Conservation (phyloP, 2,329 filamentous ascomycete genomes). For the Epicoccum sorghinum region DNA sequence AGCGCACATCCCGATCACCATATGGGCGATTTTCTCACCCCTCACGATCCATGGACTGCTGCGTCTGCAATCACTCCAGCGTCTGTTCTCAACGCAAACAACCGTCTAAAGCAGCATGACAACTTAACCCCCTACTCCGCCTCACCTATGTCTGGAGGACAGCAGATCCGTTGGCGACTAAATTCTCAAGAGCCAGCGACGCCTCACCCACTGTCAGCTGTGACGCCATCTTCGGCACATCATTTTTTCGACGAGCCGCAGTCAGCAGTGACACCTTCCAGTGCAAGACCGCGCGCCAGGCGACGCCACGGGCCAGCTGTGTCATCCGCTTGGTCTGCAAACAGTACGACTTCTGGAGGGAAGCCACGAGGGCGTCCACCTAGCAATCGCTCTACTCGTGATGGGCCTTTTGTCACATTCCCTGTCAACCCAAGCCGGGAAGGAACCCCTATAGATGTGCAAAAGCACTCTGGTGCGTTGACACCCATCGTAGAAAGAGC, state of each 20-base stretch:
- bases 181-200: constrained; percentile 66
- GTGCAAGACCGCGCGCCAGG: constrained; percentile 55
- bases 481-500: constrained; percentile 54
- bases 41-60: constrained; percentile 55
- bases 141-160: constrained; percentile 49
- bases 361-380: constrained; percentile 83
- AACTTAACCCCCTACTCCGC: constrained; percentile 50
- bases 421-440: constrained; percentile 64
- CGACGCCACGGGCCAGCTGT: constrained; percentile 83
- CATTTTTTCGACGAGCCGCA: constrained; percentile 66
- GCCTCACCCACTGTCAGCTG: constrained; percentile 78
- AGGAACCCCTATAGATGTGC: constrained; percentile 54
- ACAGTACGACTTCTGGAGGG: constrained; percentile 65
- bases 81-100: constrained; percentile 45
- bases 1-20: constrained; percentile 63
- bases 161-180: constrained; percentile 56
- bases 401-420: constrained; percentile 73
- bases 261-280: constrained; percentile 73
- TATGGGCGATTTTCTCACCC: constrained; percentile 52
- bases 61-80: constrained; percentile 48
- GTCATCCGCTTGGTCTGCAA: constrained; percentile 85
- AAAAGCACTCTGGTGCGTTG: constrained; percentile 49
- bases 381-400: constrained; percentile 69
- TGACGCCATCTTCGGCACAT: constrained; percentile 67
- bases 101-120: constrained; percentile 41